Percentiles rank a stretch among this genome's conserved stretches.
Evolutionary conservation across 805 yeast species (phyloP).

Genomic region (Zygotorulaspora chibaensis): DNA sequence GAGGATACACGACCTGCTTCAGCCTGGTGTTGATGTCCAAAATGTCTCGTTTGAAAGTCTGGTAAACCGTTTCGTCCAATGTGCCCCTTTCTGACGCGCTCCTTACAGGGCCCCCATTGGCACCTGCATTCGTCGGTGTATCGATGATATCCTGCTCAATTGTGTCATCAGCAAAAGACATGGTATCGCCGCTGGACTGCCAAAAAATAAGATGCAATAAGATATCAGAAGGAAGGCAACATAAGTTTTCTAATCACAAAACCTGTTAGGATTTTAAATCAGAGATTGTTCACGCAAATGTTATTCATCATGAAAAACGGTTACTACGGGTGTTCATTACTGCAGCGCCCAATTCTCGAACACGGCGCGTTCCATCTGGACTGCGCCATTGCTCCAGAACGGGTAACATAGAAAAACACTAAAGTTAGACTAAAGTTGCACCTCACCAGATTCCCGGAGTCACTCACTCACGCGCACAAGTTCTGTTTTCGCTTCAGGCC

Average conservation of each 20-base stretch:
- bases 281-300: constrained; percentile 41
- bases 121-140: constrained; percentile 6
- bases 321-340: not conserved
- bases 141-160: constrained; percentile 31
- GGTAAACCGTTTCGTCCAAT: constrained; percentile 29
- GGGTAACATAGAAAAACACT: constrained; percentile 2
- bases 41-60: constrained; percentile 32
- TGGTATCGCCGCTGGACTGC: not conserved
- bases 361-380: not conserved
- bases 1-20: constrained; percentile 34
- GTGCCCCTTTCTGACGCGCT: constrained; percentile 29
- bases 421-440: not conserved
- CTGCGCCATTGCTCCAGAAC: constrained; percentile 12
- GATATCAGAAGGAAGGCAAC: constrained; percentile 41
- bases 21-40: constrained; percentile 30
- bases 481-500: not conserved
- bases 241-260: constrained; percentile 36
- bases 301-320: constrained; percentile 34
- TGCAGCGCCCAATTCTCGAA: not conserved
- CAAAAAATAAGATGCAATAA: constrained; percentile 8
- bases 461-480: not conserved
- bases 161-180: constrained; percentile 10
- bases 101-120: constrained; percentile 2
- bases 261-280: constrained; percentile 25
- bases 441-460: not conserved